A percentile compares a stretch with the other conserved stretches of the same genome.
Evolutionary conservation across 2,329 filamentous ascomycete species (phyloP).

Genomic region (Botryotinia calthae): DNA sequence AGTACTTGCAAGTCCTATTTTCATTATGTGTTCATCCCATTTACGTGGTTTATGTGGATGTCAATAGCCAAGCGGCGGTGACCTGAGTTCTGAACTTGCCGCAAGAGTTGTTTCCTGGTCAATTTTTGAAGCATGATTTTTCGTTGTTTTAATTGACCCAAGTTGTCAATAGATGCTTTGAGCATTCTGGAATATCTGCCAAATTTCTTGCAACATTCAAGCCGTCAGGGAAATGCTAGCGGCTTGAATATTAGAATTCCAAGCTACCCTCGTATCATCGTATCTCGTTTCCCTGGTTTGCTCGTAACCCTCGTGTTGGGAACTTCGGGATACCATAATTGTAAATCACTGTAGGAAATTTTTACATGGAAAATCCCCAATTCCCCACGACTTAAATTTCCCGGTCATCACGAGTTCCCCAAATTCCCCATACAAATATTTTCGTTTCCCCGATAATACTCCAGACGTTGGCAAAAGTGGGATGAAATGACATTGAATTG

Average conservation of each 20-base stretch:
- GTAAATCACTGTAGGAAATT: too few relatives aligned
- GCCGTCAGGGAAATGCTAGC: not conserved
- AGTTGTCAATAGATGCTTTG: not conserved
- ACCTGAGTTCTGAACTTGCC: not conserved
- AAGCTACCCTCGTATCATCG: not conserved
- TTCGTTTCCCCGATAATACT: not conserved
- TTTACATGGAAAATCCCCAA: slow-evolving; percentile 3
- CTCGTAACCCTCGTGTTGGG: not conserved
- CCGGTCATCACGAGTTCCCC: not conserved
- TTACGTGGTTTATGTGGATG: not conserved
- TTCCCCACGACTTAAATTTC: not conserved
- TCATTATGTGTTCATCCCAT: not conserved
- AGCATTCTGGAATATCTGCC: not conserved
- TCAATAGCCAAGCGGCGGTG: not conserved
- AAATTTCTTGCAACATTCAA: not conserved
- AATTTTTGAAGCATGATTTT: not conserved
- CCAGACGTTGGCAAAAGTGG: slow-evolving; percentile 10
- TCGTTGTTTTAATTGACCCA: not conserved
- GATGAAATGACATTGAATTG: not conserved
- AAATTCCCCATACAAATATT: not conserved
- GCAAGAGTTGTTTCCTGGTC: not conserved
- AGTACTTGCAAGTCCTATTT: not conserved
- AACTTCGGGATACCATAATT: not conserved
- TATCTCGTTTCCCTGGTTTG: not conserved
- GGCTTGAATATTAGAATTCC: not conserved